Evolutionary conservation across 306 rosid species (phyloP).

Genomic region (Alnus rubra): DNA sequence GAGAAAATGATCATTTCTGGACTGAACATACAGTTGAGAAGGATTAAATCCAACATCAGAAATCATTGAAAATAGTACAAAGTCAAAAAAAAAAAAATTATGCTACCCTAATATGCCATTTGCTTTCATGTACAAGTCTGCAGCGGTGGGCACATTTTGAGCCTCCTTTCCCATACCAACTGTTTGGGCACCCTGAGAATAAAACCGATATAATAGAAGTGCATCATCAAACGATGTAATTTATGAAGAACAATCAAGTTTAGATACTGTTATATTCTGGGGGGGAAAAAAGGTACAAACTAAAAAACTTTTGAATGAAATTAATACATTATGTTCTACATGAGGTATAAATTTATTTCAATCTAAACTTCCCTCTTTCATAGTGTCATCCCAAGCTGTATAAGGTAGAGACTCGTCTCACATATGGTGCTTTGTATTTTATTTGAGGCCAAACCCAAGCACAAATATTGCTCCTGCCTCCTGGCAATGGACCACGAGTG

Average conservation of each 20-base stretch:
- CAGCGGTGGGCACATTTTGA: constrained; percentile 76
- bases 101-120: constrained; percentile 77
- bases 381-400: too few relatives aligned
- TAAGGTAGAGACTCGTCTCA: neutral
- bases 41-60: neutral
- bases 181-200: constrained; percentile 86
- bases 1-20: neutral
- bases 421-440: neutral
- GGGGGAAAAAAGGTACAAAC: too few relatives aligned
- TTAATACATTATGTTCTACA: neutral
- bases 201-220: constrained; percentile 17
- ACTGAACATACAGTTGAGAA: neutral
- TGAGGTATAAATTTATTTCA: neutral
- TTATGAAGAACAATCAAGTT: neutral
- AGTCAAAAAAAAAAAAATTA: neutral
- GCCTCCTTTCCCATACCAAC: constrained; percentile 98
- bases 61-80: neutral
- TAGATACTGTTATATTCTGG: too few relatives aligned
- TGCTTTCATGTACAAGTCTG: constrained; percentile 71
- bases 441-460: neutral
- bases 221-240: neutral
- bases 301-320: neutral
- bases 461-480: neutral
- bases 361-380: neutral
- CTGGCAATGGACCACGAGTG: neutral